Conservation (phyloP, 495 filamentous ascomycete species). For the Hypoxylon crocopeplum region DNA sequence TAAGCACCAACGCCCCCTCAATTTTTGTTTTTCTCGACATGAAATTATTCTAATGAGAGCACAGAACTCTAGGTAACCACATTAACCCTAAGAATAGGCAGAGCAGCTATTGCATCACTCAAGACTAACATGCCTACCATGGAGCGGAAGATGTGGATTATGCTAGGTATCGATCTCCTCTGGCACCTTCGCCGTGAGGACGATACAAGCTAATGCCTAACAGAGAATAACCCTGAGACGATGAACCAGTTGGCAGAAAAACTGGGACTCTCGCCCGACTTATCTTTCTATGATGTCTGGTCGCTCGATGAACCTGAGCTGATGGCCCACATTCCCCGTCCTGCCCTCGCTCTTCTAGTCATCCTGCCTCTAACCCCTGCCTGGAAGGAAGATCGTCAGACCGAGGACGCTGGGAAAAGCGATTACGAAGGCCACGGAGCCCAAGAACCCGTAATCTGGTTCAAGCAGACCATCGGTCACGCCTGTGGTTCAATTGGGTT, state of each 20-base stretch:
- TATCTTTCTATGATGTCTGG: conserved; percentile 83
- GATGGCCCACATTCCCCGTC: conserved; percentile 74
- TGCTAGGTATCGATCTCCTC: conserved; percentile 20
- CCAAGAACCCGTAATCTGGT: conserved; percentile 66
- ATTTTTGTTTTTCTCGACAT: too few relatives aligned
- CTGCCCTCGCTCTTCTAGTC: conserved; percentile 75
- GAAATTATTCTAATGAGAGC: too few relatives aligned
- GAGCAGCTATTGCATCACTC: too few relatives aligned
- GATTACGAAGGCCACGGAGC: conserved; percentile 41
- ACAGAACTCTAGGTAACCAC: too few relatives aligned
- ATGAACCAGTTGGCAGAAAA: conserved; percentile 75
- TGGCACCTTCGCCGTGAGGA: too few relatives aligned
- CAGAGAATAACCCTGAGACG: conserved; percentile 72
- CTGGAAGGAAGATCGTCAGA: conserved; percentile 63
- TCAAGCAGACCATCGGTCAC: conserved; percentile 81
- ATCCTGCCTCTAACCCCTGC: conserved; percentile 72
- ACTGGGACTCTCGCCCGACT: conserved; percentile 69
- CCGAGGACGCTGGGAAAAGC: conserved; percentile 59
- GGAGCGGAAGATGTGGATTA: conserved; percentile 17
- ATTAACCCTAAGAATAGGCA: too few relatives aligned
- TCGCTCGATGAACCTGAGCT: conserved; percentile 75
- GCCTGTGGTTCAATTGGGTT: conserved; percentile 79
- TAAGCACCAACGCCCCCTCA: too few relatives aligned
- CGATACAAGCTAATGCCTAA: too few relatives aligned
- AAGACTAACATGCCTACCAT: too few relatives aligned